A percentile compares a stretch with the other conserved stretches of the same genome.
These are phyloP conservation scores for Penicillium coffeae DNA, from an alignment of 495 filamentous ascomycete genomes.

Conservation along the genomic window DNA sequence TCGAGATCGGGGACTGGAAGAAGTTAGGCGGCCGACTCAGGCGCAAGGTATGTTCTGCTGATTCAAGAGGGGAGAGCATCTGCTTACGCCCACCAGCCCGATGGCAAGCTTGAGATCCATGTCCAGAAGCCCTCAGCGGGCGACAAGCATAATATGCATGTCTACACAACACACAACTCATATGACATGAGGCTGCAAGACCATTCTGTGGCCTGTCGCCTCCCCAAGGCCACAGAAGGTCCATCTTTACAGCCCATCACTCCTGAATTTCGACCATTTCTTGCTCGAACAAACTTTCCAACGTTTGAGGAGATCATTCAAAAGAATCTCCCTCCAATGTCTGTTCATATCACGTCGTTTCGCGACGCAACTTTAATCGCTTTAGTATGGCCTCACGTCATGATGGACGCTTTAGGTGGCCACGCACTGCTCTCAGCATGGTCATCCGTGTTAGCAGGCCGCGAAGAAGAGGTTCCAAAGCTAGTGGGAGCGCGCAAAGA, in stretches of 20 bases:
- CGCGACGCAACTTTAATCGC: constrained; percentile 45
- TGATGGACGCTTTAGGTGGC: constrained; percentile 45
- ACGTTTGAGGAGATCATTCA: constrained; percentile 38
- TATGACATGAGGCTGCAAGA: constrained; percentile 23
- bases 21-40: constrained; percentile 44
- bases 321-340: constrained; percentile 39
- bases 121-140: constrained; percentile 26
- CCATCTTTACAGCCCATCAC: constrained; percentile 9
- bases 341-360: constrained; percentile 46
- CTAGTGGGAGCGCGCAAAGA: constrained; percentile 18
- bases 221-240: constrained; percentile 19
- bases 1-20: constrained; percentile 39
- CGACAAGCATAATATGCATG: constrained; percentile 28
- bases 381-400: constrained; percentile 43
- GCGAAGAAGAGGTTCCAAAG: constrained; percentile 14
- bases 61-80: not conserved
- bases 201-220: constrained; percentile 28
- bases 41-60: constrained; percentile 23
- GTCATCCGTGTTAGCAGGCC: constrained; percentile 16
- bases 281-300: constrained; percentile 11
- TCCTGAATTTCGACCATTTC: constrained; percentile 7
- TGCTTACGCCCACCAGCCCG: constrained; percentile 10
- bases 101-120: constrained; percentile 33
- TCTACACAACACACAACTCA: constrained; percentile 20
- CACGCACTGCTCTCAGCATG: constrained; percentile 13